phyloP scores from a whole-genome alignment of 257 asterid genomes.

The Mitragyna speciosa region DNA sequence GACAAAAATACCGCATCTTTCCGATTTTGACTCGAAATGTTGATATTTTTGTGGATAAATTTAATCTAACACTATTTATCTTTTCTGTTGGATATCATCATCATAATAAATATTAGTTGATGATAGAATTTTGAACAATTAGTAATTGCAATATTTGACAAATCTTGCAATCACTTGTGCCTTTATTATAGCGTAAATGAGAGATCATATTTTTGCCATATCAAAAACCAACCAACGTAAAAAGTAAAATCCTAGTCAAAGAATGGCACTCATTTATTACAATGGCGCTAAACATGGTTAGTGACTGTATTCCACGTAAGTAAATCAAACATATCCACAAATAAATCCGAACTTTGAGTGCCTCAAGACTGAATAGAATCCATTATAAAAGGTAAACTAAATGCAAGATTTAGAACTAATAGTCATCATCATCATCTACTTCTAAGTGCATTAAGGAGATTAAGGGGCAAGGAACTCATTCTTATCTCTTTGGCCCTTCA shows the following conservation, averaged over 20 bases:
- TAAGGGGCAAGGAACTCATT: not conserved
- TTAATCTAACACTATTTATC: no score
- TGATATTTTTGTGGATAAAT: not conserved
- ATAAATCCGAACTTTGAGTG: constrained; percentile 4
- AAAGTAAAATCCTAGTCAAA: not conserved
- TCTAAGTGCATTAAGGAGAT: not conserved
- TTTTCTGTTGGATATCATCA: no score
- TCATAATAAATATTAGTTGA: not conserved
- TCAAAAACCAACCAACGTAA: not conserved
- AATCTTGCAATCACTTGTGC: not conserved
- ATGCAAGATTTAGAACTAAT: no score
- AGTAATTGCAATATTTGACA: not conserved
- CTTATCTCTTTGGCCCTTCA: not conserved
- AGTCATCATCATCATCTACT: not conserved
- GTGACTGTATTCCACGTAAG: not conserved
- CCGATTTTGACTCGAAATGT: not conserved
- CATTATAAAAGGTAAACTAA: not conserved
- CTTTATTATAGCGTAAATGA: not conserved
- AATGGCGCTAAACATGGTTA: not conserved
- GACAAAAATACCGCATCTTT: not conserved
- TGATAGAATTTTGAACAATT: not conserved
- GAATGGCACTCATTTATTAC: not conserved
- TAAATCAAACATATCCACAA: constrained; percentile 10
- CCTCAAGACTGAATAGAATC: not conserved
- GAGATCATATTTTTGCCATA: not conserved